phyloP scores from a whole-genome alignment of 2,329 filamentous ascomycete genomes.

The Arachnopeziza araneosa region DNA sequence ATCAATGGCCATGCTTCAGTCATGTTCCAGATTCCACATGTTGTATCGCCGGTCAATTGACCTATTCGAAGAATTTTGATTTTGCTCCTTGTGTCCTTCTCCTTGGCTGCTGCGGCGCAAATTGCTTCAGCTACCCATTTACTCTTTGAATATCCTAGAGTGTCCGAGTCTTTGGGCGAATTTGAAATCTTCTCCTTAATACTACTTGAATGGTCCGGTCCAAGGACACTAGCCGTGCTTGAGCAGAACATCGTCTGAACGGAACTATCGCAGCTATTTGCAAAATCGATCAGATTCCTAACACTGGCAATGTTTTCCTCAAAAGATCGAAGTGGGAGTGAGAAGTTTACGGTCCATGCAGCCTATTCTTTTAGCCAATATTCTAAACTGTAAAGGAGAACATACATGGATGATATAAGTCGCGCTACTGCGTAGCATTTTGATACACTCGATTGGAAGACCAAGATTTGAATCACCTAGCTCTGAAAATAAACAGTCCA shows the following conservation, averaged over 20 bases:
- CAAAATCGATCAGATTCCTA: slow-evolving; percentile 43
- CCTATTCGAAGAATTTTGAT: slow-evolving; percentile 27
- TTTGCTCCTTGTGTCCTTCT: slow-evolving; percentile 8
- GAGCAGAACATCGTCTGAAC: slow-evolving; percentile 45
- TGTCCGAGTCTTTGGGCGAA: slow-evolving; percentile 38
- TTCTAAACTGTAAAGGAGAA: background rate
- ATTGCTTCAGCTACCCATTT: slow-evolving; percentile 55
- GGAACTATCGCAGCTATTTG: slow-evolving; percentile 24
- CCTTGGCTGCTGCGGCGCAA: slow-evolving; percentile 35
- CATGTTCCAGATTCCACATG: slow-evolving; percentile 41
- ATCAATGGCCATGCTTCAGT: slow-evolving; percentile 45
- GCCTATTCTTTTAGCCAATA: slow-evolving; percentile 11
- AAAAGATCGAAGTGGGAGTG: slow-evolving; percentile 49
- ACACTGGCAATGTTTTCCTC: slow-evolving; percentile 46
- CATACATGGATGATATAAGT: slow-evolving; percentile 52
- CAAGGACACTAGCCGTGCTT: slow-evolving; percentile 41
- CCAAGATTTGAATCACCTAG: slow-evolving; percentile 45
- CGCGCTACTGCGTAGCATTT: slow-evolving; percentile 35
- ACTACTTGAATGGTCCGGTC: slow-evolving; percentile 12
- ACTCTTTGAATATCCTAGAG: slow-evolving; percentile 49
- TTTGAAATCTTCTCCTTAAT: slow-evolving; percentile 39
- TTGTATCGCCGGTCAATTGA: slow-evolving; percentile 40
- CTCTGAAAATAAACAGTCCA: slow-evolving; percentile 38
- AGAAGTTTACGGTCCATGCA: slow-evolving; percentile 63
- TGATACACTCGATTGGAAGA: slow-evolving; percentile 37